Percentiles rank a stretch among this genome's conserved stretches.
Evolutionary conservation across 768 basidiomycete genomes (phyloP).

Genomic region (Grammothele lineata): DNA sequence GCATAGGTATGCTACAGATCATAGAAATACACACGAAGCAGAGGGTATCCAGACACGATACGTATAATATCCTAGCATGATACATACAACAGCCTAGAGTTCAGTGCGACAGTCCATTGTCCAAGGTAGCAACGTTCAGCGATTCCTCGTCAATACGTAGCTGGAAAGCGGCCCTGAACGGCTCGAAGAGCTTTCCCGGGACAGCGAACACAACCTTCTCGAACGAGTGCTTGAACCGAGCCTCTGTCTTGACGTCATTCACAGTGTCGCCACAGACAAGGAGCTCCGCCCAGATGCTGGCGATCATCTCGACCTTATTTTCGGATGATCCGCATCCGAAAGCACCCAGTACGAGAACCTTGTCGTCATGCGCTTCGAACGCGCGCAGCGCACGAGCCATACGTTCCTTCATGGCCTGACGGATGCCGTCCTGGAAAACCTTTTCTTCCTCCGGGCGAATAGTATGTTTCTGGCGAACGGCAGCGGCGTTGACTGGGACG

Average conservation of each 20-base stretch:
- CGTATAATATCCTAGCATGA: no score
- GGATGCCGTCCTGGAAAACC: constrained; percentile 36
- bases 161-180: constrained; percentile 38
- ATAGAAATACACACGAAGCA: no score
- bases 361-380: constrained; percentile 38
- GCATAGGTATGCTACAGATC: no score
- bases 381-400: constrained; percentile 44
- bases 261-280: constrained; percentile 31
- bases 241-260: constrained; percentile 17
- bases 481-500: constrained; percentile 40
- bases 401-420: constrained; percentile 41
- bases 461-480: constrained; percentile 34
- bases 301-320: constrained; percentile 39
- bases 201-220: constrained; percentile 42
- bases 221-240: constrained; percentile 38
- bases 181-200: constrained; percentile 30
- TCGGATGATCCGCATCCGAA: constrained; percentile 42
- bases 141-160: constrained; percentile 20
- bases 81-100: no score
- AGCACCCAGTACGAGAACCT: constrained; percentile 37
- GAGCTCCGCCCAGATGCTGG: constrained; percentile 43
- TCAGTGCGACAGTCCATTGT: no score
- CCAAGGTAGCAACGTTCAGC: not conserved
- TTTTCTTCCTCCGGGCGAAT: constrained; percentile 31
- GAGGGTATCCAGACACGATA: no score